Evolutionary conservation across 75 land plant genomes (phyloP).

Genomic region (Larix kaempferi): DNA sequence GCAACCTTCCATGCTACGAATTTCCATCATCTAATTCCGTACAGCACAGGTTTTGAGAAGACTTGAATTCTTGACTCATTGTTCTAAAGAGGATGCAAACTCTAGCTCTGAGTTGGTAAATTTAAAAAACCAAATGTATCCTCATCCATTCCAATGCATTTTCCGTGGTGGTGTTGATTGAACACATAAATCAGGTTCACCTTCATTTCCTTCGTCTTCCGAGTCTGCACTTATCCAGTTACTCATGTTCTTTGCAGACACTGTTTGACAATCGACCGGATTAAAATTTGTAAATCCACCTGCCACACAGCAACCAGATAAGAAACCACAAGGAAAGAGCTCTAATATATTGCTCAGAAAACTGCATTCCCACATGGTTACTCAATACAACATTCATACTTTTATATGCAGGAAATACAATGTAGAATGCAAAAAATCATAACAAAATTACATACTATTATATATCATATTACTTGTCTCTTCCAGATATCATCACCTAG

Average conservation of each 20-base stretch:
- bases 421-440: not conserved
- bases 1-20: too few relatives aligned
- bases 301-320: not conserved
- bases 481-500: not conserved
- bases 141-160: not conserved
- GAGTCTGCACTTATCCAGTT: slow-evolving; percentile 10
- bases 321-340: not conserved
- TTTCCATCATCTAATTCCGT: too few relatives aligned
- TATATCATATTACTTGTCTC: not conserved
- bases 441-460: not conserved
- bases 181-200: not conserved
- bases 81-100: too few relatives aligned
- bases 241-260: not conserved
- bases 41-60: too few relatives aligned
- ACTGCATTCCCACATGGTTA: not conserved
- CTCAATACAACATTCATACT: not conserved
- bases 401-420: not conserved
- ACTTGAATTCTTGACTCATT: too few relatives aligned
- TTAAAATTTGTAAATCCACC: not conserved
- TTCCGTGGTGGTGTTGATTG: slow-evolving; percentile 5
- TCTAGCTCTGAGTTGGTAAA: too few relatives aligned
- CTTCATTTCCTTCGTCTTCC: slow-evolving; percentile 6
- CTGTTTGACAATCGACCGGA: not conserved
- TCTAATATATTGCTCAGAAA: not conserved
- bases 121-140: too few relatives aligned